Percentiles rank a stretch among this genome's conserved stretches.
Evolutionary conservation across 1,284 basidiomycete species (phyloP).

Genomic region (Pterulicium gracile): DNA sequence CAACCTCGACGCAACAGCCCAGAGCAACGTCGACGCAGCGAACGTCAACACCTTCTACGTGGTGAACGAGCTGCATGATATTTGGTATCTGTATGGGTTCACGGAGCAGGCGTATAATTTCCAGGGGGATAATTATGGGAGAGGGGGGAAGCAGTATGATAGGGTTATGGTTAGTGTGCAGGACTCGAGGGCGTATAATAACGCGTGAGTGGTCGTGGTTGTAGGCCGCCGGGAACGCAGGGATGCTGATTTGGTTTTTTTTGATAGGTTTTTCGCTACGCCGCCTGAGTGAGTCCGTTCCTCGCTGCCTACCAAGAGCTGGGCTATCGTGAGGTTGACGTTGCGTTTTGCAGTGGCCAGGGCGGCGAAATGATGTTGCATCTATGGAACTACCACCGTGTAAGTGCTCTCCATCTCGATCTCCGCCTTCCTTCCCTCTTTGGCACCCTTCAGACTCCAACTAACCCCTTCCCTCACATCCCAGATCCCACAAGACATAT

Average conservation of each 20-base stretch:
- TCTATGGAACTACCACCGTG: constrained; percentile 25
- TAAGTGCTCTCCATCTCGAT: constrained; percentile 6
- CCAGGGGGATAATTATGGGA: constrained; percentile 32
- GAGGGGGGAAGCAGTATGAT: constrained; percentile 29
- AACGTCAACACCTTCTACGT: constrained; percentile 41
- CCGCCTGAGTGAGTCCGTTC: constrained; percentile 24
- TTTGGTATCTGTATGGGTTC: constrained; percentile 33
- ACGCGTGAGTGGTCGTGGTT: constrained; percentile 21
- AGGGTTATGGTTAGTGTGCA: constrained; percentile 30
- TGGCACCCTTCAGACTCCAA: background rate
- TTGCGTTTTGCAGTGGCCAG: constrained; percentile 16
- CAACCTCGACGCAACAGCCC: constrained; percentile 24
- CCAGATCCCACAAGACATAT: constrained; percentile 23
- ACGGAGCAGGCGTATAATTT: constrained; percentile 33
- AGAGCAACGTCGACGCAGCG: constrained; percentile 30
- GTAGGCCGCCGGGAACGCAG: too few relatives aligned
- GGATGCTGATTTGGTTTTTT: too few relatives aligned
- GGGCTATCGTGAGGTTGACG: too few relatives aligned
- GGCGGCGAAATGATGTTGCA: constrained; percentile 27
- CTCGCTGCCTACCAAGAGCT: too few relatives aligned
- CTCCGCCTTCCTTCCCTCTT: too few relatives aligned
- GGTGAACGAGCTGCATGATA: constrained; percentile 38
- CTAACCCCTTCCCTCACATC: background rate
- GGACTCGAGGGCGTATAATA: constrained; percentile 25
- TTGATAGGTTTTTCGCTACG: constrained; percentile 7